phyloP scores from a whole-genome alignment of 345 rosid genomes.

The Hibiscus tridactylites region DNA sequence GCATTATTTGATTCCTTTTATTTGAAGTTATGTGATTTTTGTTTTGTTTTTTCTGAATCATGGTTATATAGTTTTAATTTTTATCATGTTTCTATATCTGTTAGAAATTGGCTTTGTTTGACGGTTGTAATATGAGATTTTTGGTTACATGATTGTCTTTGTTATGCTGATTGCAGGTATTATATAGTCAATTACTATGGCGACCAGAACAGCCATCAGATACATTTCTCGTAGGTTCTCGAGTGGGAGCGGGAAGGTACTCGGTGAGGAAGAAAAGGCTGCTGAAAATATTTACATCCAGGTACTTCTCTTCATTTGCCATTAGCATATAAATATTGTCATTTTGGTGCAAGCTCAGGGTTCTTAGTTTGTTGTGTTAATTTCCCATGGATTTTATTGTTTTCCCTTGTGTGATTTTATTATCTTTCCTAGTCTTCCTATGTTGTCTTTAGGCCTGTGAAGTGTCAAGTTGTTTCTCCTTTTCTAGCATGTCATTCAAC shows the following conservation, averaged over 20 bases:
- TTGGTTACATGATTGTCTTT: neutral
- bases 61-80: neutral
- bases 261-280: conserved; percentile 90
- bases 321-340: neutral
- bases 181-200: conserved; percentile 33
- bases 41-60: neutral
- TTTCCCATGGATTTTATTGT: neutral
- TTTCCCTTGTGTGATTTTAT: neutral
- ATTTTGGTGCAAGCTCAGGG: neutral
- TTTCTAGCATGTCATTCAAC: neutral
- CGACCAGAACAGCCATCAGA: conserved; percentile 43
- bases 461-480: neutral
- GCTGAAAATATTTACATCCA: conserved; percentile 91
- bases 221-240: conserved; percentile 63
- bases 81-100: neutral
- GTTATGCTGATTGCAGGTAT: neutral
- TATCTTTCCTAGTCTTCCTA: neutral
- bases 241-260: conserved; percentile 48
- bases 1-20: neutral
- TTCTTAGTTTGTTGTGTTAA: neutral
- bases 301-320: conserved; percentile 26
- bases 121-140: neutral
- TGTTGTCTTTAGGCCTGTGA: neutral
- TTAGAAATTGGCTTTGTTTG: neutral
- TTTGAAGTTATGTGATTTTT: neutral